Evolutionary conservation across 164 flowering plant species (phyloP).

Genomic region (Dillenia turbinata): DNA sequence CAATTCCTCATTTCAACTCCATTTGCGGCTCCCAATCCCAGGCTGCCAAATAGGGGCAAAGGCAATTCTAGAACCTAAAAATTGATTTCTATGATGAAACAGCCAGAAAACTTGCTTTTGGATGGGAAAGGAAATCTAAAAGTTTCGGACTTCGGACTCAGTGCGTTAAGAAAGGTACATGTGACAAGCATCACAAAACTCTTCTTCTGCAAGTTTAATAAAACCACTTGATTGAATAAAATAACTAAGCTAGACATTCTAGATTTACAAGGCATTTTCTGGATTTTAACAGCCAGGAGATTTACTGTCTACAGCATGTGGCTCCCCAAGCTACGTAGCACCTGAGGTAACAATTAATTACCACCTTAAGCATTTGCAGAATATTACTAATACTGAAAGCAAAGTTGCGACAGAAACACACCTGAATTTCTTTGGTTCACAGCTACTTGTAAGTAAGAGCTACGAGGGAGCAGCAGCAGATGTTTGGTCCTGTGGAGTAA

Average conservation of each 20-base stretch:
- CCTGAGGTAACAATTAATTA: constrained; percentile 51
- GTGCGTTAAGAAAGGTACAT: constrained; percentile 51
- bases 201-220: no score
- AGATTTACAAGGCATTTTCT: no score
- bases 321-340: constrained; percentile 80
- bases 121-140: constrained; percentile 70
- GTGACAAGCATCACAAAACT: no score
- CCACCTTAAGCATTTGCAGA: background rate
- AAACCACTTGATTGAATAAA: no score
- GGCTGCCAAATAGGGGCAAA: no score
- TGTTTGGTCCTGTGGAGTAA: constrained; percentile 81
- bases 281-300: constrained; percentile 46
- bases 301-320: constrained; percentile 58
- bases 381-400: background rate
- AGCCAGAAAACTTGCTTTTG: constrained; percentile 87
- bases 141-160: constrained; percentile 84
- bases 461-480: constrained; percentile 71
- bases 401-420: background rate
- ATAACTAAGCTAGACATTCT: no score
- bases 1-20: no score
- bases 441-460: constrained; percentile 46
- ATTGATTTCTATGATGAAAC: constrained; percentile 3
- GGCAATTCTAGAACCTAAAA: no score
- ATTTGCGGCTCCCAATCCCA: no score
- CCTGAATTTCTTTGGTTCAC: constrained; percentile 11